Conservation (phyloP, 345 rosid genomes). For the Nasturtium officinale region DNA sequence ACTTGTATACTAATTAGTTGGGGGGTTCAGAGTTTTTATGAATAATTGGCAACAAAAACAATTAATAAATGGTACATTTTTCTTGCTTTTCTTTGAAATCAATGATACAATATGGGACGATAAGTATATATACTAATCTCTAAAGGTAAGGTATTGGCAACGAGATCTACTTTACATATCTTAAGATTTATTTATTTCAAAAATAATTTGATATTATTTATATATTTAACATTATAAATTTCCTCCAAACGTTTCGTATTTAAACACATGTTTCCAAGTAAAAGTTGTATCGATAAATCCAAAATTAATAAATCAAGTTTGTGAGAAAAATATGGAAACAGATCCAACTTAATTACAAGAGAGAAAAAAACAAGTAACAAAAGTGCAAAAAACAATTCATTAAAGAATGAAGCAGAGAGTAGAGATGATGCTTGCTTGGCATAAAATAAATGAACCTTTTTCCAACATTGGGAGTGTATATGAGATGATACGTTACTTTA, state of each 20-base stretch:
- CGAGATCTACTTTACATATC: constrained; percentile 15
- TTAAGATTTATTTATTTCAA: neutral
- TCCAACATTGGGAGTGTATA: constrained; percentile 22
- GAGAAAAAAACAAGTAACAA: constrained; percentile 18
- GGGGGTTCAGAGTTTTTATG: neutral
- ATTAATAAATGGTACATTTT: constrained; percentile 24
- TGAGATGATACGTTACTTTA: constrained; percentile 31
- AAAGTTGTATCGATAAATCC: constrained; percentile 3
- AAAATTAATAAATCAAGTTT: constrained; percentile 9
- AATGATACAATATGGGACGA: constrained; percentile 30
- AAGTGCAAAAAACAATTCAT: constrained; percentile 6
- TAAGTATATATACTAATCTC: constrained; percentile 45
- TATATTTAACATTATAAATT: neutral
- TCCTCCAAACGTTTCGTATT: neutral
- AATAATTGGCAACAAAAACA: neutral
- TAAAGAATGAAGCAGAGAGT: neutral
- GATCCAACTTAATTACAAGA: constrained; percentile 2
- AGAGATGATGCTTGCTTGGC: constrained; percentile 22
- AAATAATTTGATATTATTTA: neutral
- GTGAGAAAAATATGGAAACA: constrained; percentile 5
- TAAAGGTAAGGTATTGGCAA: constrained; percentile 25
- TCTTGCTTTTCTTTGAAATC: constrained; percentile 1
- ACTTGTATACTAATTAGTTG: neutral
- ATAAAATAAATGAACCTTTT: constrained; percentile 30
- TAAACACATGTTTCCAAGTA: constrained; percentile 1